These are phyloP conservation scores for Centrapalus pauciflorus DNA, from an alignment of 129 eudicot genomes.

Conservation along the genomic window DNA sequence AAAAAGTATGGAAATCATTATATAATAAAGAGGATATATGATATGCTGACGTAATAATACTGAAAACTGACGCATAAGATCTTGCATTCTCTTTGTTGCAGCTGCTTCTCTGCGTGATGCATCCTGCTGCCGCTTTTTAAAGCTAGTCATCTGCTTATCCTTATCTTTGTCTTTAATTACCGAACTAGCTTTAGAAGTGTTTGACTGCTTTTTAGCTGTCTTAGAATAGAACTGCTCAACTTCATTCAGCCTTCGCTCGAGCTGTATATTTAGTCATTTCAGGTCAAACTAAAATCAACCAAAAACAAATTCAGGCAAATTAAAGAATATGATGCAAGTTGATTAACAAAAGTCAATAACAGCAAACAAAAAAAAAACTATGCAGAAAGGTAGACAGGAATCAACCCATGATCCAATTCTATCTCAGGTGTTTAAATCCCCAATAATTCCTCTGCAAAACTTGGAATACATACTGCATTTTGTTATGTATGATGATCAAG, in stretches of 20 bases:
- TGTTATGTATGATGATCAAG: background rate
- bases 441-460: background rate
- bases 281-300: constrained; percentile 2
- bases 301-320: background rate
- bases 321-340: background rate
- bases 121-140: constrained; percentile 65
- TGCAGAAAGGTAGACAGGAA: no score
- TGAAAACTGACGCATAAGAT: constrained; percentile 71
- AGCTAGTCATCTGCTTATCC: constrained; percentile 44
- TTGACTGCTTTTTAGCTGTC: constrained; percentile 47
- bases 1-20: background rate
- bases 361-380: background rate
- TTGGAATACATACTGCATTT: background rate
- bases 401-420: no score
- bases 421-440: background rate
- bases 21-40: constrained; percentile 30
- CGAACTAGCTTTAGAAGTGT: constrained; percentile 61
- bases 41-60: constrained; percentile 61
- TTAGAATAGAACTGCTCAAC: constrained; percentile 64
- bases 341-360: background rate
- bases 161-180: constrained; percentile 59
- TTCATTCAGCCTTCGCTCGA: constrained; percentile 62
- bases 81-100: constrained; percentile 84
- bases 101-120: constrained; percentile 65
- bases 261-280: constrained; percentile 39